phyloP scores from a whole-genome alignment of 192 early-diverging fungal genomes.

The Podila clonocystis region DNA sequence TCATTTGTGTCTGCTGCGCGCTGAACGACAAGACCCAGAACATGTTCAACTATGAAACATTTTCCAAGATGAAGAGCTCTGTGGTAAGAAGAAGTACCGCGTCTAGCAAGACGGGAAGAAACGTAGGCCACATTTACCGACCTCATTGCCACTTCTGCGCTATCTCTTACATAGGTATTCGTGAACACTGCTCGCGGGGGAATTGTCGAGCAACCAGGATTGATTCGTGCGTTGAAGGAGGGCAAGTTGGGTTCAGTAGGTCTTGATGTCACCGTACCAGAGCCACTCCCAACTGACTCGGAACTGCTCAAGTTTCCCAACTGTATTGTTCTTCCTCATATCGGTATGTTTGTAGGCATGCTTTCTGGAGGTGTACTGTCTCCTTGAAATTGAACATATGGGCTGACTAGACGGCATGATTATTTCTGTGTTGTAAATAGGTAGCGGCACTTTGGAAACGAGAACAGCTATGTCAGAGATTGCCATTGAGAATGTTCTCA shows the following conservation, averaged over 20 bases:
- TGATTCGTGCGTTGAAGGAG: slow-evolving; percentile 71
- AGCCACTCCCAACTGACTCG: slow-evolving; percentile 76
- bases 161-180: slow-evolving; percentile 62
- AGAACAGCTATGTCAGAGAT: slow-evolving; percentile 83
- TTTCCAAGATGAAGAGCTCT: slow-evolving; percentile 74
- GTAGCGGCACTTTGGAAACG: slow-evolving; percentile 84
- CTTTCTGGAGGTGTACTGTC: background rate
- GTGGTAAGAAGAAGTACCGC: slow-evolving; percentile 48
- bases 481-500: slow-evolving; percentile 77
- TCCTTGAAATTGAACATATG: too few species aligned
- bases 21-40: slow-evolving; percentile 75
- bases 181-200: slow-evolving; percentile 86
- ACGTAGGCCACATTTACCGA: too few species aligned
- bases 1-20: slow-evolving; percentile 80
- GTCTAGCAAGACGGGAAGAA: too few species aligned
- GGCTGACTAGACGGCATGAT: background rate
- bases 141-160: too few species aligned
- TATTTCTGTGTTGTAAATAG: slow-evolving; percentile 3
- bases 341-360: slow-evolving; percentile 50
- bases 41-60: slow-evolving; percentile 73
- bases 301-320: slow-evolving; percentile 66
- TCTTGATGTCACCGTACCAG: slow-evolving; percentile 90
- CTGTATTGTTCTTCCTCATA: slow-evolving; percentile 86
- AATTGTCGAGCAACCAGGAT: slow-evolving; percentile 79
- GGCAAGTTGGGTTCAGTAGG: slow-evolving; percentile 72